phyloP scores from a whole-genome alignment of 1,139 yeast genomes.

The Scheffersomyces illinoinensis region DNA sequence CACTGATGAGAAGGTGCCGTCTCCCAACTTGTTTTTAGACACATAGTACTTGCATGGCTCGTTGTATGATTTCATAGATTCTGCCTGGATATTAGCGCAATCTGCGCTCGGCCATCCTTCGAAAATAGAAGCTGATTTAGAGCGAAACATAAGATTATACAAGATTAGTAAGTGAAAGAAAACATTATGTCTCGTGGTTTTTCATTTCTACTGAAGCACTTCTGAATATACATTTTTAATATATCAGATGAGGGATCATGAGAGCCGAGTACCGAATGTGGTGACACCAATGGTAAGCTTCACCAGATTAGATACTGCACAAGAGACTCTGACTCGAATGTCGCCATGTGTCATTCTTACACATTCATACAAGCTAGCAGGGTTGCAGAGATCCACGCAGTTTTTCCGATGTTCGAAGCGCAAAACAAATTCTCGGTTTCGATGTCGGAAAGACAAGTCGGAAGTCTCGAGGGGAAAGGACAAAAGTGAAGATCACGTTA shows the following conservation, averaged over 20 bases:
- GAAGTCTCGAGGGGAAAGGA: no score
- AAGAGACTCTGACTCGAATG: not conserved
- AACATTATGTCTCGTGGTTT: not conserved
- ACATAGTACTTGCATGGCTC: slow-evolving; percentile 36
- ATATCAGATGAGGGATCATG: not conserved
- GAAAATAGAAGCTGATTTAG: not conserved
- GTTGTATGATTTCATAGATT: slow-evolving; percentile 1
- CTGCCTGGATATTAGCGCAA: slow-evolving; percentile 9
- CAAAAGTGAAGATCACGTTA: slow-evolving; percentile 1
- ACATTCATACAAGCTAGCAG: not conserved
- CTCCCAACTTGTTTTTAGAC: slow-evolving; percentile 32
- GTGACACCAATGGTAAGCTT: not conserved
- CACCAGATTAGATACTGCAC: not conserved
- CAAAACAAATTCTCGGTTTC: not conserved
- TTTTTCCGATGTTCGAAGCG: not conserved
- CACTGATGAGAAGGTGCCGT: slow-evolving; percentile 41
- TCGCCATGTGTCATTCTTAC: not conserved
- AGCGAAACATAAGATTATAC: not conserved
- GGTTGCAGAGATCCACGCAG: not conserved
- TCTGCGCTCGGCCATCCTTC: slow-evolving; percentile 18
- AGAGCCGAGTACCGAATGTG: not conserved
- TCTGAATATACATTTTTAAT: not conserved
- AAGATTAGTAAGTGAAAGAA: not conserved
- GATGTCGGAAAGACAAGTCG: not conserved
- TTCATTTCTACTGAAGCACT: not conserved